Conservation (phyloP, 768 basidiomycete species). For the Suillus hirtellus region DNA sequence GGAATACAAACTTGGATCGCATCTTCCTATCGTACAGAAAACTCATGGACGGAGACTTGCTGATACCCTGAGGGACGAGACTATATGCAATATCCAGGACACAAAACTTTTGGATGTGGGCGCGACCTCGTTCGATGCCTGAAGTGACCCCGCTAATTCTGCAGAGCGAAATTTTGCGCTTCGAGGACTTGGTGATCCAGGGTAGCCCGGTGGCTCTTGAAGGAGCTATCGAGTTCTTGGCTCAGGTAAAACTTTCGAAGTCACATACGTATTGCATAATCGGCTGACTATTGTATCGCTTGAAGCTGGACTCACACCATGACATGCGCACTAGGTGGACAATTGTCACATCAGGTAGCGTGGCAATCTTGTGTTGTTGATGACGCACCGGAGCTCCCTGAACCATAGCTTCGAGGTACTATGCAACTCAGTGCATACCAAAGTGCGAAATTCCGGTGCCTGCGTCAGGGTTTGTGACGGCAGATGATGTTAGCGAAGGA, state of each 20-base stretch:
- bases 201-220: constrained; percentile 58
- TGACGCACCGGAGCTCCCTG: background rate
- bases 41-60: constrained; percentile 77
- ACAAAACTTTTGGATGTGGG: constrained; percentile 57
- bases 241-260: constrained; percentile 41
- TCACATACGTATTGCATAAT: background rate
- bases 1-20: constrained; percentile 57
- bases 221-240: constrained; percentile 59
- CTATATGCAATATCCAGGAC: constrained; percentile 55
- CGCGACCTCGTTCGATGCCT: constrained; percentile 20
- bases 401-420: constrained; percentile 66
- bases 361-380: background rate
- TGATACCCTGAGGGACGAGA: constrained; percentile 69
- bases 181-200: constrained; percentile 75
- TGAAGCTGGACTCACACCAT: constrained; percentile 20
- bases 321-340: constrained; percentile 56
- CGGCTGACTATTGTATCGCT: background rate
- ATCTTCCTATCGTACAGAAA: constrained; percentile 50
- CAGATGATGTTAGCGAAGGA: constrained; percentile 54
- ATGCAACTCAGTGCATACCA: constrained; percentile 65
- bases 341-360: constrained; percentile 75
- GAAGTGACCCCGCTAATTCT: constrained; percentile 4
- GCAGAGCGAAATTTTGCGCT: constrained; percentile 70
- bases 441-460: constrained; percentile 64
- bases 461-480: constrained; percentile 64